Conservation (phyloP, 495 filamentous ascomycete genomes). For the Penicillium robsamsonii region DNA sequence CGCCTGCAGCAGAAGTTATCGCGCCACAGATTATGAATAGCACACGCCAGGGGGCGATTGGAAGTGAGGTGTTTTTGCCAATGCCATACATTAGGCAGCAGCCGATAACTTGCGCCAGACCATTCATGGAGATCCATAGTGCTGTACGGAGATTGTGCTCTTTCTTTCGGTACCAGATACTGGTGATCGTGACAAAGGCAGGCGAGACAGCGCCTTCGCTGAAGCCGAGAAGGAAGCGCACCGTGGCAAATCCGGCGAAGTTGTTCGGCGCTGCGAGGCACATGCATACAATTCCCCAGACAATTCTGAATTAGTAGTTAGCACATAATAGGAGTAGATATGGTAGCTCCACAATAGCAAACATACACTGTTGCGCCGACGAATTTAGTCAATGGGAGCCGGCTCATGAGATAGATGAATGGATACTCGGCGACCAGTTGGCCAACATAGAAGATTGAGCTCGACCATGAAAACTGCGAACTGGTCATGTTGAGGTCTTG, state of each 20-base stretch:
- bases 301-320: conserved; percentile 22
- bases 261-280: conserved; percentile 46
- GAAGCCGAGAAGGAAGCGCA: conserved; percentile 52
- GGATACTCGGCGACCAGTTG: conserved; percentile 52
- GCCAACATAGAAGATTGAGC: conserved; percentile 41
- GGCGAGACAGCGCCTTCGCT: conserved; percentile 48
- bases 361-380: conserved; percentile 27
- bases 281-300: conserved; percentile 51
- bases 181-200: conserved; percentile 26
- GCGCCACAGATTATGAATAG: conserved; percentile 51
- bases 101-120: conserved; percentile 53
- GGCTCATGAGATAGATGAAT: conserved; percentile 53
- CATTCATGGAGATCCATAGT: conserved; percentile 55
- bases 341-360: background rate
- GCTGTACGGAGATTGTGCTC: conserved; percentile 44
- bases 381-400: conserved; percentile 49
- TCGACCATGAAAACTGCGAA: conserved; percentile 53
- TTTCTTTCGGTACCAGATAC: conserved; percentile 42
- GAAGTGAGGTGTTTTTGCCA: conserved; percentile 36
- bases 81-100: conserved; percentile 57
- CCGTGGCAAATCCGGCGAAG: conserved; percentile 44
- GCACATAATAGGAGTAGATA: background rate
- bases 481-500: conserved; percentile 49
- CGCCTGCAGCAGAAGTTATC: conserved; percentile 49
- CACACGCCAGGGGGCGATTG: conserved; percentile 47